phyloP scores from a whole-genome alignment of 2,329 filamentous ascomycete genomes.

The Anthostomella pinea region DNA sequence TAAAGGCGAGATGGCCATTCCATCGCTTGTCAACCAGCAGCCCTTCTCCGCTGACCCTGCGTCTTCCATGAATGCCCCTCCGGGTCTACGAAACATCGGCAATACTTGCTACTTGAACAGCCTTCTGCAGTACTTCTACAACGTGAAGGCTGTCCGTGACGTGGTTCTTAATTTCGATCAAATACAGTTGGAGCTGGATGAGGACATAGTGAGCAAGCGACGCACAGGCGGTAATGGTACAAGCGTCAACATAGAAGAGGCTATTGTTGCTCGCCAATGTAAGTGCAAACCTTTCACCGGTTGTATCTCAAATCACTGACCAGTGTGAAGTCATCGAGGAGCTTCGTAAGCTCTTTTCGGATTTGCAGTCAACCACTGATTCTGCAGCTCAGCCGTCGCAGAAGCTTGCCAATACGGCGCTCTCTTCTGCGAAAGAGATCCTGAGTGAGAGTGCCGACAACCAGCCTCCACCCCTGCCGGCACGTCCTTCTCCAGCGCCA shows the following conservation, averaged over 20 bases:
- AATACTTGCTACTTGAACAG: slow-evolving; percentile 99
- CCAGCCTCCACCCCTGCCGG: slow-evolving; percentile 48
- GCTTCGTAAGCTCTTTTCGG: slow-evolving; percentile 66
- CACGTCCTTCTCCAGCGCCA: slow-evolving; percentile 42
- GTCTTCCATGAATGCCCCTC: slow-evolving; percentile 59
- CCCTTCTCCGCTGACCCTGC: slow-evolving; percentile 14
- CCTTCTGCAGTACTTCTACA: slow-evolving; percentile 92
- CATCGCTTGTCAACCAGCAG: slow-evolving; percentile 10
- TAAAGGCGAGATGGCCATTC: slow-evolving; percentile 1
- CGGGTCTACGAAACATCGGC: slow-evolving; percentile 88
- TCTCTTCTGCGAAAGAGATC: slow-evolving; percentile 52
- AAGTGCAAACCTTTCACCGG: slow-evolving; percentile 40
- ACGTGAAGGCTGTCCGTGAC: slow-evolving; percentile 75
- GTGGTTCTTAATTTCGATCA: slow-evolving; percentile 75
- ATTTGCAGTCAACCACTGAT: slow-evolving; percentile 62
- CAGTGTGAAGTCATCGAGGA: slow-evolving; percentile 64
- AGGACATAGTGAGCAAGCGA: slow-evolving; percentile 61
- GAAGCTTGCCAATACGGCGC: slow-evolving; percentile 75
- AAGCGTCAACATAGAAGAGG: slow-evolving; percentile 52
- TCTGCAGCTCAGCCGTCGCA: slow-evolving; percentile 68
- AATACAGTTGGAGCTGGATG: slow-evolving; percentile 65
- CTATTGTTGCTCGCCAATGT: slow-evolving; percentile 71
- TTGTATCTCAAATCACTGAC: slow-evolving; percentile 17
- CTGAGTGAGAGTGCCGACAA: slow-evolving; percentile 19
- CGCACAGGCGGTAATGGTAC: slow-evolving; percentile 68